A percentile compares a stretch with the other conserved stretches of the same genome.
phyloP scores from a whole-genome alignment of 352 stramenopile genomes.

The Thalassiosira mediterranea region DNA sequence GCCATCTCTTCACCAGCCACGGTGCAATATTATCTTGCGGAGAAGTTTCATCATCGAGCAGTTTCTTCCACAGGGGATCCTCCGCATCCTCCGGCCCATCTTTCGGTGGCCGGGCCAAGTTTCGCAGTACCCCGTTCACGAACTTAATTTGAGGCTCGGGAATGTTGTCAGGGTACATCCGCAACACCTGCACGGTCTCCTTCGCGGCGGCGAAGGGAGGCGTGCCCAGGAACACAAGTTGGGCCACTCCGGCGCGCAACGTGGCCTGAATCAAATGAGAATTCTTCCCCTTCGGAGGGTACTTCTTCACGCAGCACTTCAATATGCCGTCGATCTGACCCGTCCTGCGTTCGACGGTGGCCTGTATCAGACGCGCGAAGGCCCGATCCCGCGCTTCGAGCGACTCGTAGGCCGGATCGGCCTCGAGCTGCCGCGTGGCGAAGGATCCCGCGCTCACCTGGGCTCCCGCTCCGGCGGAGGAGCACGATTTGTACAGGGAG shows the following conservation, averaged over 20 bases:
- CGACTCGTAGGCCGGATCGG: constrained; percentile 42
- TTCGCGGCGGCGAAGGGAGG: constrained; percentile 68
- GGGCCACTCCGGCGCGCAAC: constrained; percentile 66
- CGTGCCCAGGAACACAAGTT: constrained; percentile 74
- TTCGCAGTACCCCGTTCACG: constrained; percentile 79
- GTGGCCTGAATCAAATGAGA: constrained; percentile 51
- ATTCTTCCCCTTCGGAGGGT: constrained; percentile 56
- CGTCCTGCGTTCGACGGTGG: constrained; percentile 70
- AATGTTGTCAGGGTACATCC: constrained; percentile 39
- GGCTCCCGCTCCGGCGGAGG: constrained; percentile 5
- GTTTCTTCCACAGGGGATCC: constrained; percentile 31
- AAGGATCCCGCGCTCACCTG: constrained; percentile 35
- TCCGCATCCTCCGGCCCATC: constrained; percentile 23
- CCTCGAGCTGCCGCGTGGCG: constrained; percentile 59
- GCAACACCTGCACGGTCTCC: constrained; percentile 77
- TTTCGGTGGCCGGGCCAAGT: constrained; percentile 44
- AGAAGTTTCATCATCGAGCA: constrained; percentile 58
- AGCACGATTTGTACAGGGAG: constrained; percentile 3
- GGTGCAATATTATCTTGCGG: constrained; percentile 67
- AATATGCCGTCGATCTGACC: constrained; percentile 80
- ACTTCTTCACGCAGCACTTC: constrained; percentile 41
- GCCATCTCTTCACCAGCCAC: constrained; percentile 68
- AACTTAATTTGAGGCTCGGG: constrained; percentile 76
- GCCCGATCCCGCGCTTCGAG: constrained; percentile 65
- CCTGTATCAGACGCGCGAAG: constrained; percentile 71